phyloP scores from a whole-genome alignment of 345 rosid genomes.

The Acer negundo region DNA sequence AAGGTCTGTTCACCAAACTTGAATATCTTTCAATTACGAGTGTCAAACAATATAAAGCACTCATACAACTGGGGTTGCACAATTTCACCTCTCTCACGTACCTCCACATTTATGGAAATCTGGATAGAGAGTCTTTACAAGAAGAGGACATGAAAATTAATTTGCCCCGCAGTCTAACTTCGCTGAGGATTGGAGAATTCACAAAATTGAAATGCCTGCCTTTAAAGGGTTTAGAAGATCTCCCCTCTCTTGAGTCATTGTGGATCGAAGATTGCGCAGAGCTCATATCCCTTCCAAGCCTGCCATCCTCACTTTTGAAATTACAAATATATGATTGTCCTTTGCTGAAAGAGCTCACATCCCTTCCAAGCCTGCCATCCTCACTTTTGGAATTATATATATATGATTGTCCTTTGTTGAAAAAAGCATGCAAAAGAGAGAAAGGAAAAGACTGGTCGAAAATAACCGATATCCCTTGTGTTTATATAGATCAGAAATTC shows the following conservation, averaged over 20 bases:
- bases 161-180: conserved; percentile 16
- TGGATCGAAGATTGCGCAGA: neutral
- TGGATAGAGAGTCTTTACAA: conserved; percentile 16
- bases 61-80: conserved; percentile 22
- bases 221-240: too few relatives aligned
- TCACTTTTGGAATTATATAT: too few relatives aligned
- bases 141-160: conserved; percentile 14
- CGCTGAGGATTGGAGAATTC: neutral
- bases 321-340: neutral
- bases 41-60: conserved; percentile 14
- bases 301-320: conserved; percentile 1
- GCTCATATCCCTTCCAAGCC: conserved; percentile 19
- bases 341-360: neutral
- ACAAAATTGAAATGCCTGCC: neutral
- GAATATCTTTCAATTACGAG: conserved; percentile 5
- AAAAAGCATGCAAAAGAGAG: neutral
- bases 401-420: too few relatives aligned
- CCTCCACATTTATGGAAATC: neutral
- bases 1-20: neutral
- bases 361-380: too few relatives aligned
- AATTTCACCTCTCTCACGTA: conserved; percentile 12
- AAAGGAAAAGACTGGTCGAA: neutral
- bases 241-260: too few relatives aligned
- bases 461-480: neutral
- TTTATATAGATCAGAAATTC: neutral